phyloP scores from a whole-genome alignment of 345 rosid genomes.

The Cochlearia excelsa region DNA sequence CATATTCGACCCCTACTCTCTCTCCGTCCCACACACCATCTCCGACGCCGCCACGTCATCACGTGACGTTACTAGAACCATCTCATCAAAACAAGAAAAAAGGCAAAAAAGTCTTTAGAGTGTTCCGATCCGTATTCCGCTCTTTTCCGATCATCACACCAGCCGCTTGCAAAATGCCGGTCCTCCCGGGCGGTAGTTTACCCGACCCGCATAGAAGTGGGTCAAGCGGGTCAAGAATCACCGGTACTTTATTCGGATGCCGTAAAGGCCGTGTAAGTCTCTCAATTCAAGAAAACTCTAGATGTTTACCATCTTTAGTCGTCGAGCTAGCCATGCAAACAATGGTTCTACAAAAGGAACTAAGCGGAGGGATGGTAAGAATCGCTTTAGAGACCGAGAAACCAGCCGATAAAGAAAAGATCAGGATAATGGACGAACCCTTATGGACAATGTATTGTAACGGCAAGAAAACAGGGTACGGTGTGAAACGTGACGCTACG shows the following conservation, averaged over 20 bases:
- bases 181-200: conserved; percentile 42
- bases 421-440: conserved; percentile 55
- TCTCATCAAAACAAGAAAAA: conserved; percentile 47
- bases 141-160: conserved; percentile 70
- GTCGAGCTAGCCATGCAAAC: conserved; percentile 70
- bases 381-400: conserved; percentile 79
- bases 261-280: conserved; percentile 73
- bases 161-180: conserved; percentile 57
- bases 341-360: conserved; percentile 52
- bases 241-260: conserved; percentile 71
- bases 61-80: conserved; percentile 66
- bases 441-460: conserved; percentile 80
- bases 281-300: conserved; percentile 62
- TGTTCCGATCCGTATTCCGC: conserved; percentile 71
- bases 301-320: conserved; percentile 56
- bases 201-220: conserved; percentile 42
- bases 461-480: conserved; percentile 74
- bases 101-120: conserved; percentile 53
- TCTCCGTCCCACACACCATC: conserved; percentile 32
- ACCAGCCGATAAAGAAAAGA: conserved; percentile 49
- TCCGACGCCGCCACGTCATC: conserved; percentile 33
- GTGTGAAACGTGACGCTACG: conserved; percentile 59
- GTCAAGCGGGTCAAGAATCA: conserved; percentile 38
- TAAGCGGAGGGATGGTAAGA: conserved; percentile 68
- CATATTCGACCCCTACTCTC: conserved; percentile 16